These are phyloP conservation scores for Talaromyces islandicus DNA, from an alignment of 2,329 filamentous ascomycete genomes.

Conservation along the genomic window DNA sequence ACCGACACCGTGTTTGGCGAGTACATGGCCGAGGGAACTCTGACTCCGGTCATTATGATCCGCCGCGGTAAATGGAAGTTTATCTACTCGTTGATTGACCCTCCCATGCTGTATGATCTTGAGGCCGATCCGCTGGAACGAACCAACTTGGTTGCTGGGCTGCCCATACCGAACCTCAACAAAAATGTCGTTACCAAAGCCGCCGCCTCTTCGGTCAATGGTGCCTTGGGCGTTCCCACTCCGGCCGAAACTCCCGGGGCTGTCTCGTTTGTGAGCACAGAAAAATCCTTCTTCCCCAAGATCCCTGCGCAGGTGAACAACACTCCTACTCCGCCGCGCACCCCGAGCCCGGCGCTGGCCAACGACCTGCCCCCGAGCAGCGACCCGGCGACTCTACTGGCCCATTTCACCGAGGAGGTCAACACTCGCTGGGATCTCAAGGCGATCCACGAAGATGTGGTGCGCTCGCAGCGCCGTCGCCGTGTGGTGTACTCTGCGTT, in stretches of 20 bases:
- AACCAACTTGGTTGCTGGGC: conserved; percentile 54
- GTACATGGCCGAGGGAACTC: conserved; percentile 89
- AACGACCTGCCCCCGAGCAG: conserved; percentile 25
- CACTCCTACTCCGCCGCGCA: conserved; percentile 31
- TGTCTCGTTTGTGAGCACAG: conserved; percentile 10
- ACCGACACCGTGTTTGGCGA: conserved; percentile 89
- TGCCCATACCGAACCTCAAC: conserved; percentile 20
- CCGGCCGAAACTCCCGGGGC: conserved; percentile 14
- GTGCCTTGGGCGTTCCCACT: conserved; percentile 9
- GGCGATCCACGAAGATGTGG: conserved; percentile 66
- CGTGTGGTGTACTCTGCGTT: conserved; percentile 75
- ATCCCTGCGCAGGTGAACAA: conserved; percentile 3
- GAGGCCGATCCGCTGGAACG: conserved; percentile 68
- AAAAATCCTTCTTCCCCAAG: conserved; percentile 13
- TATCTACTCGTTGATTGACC: conserved; percentile 76
- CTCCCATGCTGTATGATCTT: conserved; percentile 79
- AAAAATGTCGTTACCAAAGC: conserved; percentile 35
- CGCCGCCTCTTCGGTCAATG: conserved; percentile 21
- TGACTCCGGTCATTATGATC: conserved; percentile 91
- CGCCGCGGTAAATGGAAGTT: conserved; percentile 86
- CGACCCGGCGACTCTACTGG: conserved; percentile 43
- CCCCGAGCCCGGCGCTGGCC: conserved; percentile 31
- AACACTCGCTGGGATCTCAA: conserved; percentile 74
- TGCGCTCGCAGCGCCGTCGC: conserved; percentile 72
- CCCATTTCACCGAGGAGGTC: conserved; percentile 69